Evolutionary conservation across 73 alveolate species (phyloP).

Genomic region (Breviolum minutum): DNA sequence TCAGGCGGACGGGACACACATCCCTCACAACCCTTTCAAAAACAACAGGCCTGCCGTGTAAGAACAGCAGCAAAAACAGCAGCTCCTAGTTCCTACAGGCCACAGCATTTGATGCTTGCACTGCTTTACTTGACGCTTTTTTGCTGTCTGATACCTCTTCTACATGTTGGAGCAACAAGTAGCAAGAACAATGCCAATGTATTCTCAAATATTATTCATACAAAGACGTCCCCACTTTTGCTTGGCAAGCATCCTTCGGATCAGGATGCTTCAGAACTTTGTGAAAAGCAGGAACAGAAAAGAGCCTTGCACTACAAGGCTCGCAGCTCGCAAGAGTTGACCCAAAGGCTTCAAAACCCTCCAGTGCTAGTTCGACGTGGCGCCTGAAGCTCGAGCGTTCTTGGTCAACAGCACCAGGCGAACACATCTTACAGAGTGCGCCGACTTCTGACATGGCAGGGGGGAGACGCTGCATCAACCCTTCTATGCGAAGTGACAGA

Average conservation of each 20-base stretch:
- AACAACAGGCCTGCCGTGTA: not conserved
- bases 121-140: not conserved
- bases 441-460: no score
- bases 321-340: not conserved
- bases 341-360: not conserved
- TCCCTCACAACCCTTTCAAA: no score
- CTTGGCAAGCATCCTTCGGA: not conserved
- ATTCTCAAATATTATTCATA: no score
- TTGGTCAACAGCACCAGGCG: no score
- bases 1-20: no score
- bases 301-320: not conserved
- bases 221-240: not conserved
- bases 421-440: no score
- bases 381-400: no score
- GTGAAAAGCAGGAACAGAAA: not conserved
- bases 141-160: not conserved
- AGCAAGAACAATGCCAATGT: not conserved
- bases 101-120: not conserved
- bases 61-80: constrained; percentile 16
- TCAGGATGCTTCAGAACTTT: not conserved
- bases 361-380: no score
- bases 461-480: no score
- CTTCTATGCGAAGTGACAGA: no score
- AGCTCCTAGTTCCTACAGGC: constrained; percentile 2
- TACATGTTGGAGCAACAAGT: not conserved